These are phyloP conservation scores for Sequoia sempervirens DNA, from an alignment of 75 land plant species.

Conservation along the genomic window DNA sequence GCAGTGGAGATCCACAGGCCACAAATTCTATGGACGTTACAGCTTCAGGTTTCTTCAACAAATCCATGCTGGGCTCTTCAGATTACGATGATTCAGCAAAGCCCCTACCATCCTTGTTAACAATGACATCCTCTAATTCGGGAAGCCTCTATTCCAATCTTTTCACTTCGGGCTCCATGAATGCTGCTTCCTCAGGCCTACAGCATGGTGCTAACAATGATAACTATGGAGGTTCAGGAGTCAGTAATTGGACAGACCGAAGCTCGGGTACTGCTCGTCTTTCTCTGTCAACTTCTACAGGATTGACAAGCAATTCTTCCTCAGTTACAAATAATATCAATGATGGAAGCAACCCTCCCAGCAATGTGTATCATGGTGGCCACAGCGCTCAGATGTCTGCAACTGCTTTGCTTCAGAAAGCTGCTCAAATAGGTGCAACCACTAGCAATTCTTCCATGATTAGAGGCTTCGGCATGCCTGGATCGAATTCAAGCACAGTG, in stretches of 20 bases:
- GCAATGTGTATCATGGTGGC: constrained; percentile 18
- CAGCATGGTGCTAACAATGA: background rate
- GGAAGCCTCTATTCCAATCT: constrained; percentile 24
- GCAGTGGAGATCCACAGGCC: constrained; percentile 5
- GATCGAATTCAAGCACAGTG: background rate
- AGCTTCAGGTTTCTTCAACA: background rate
- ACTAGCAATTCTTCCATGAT: constrained; percentile 18
- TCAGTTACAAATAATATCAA: constrained; percentile 18
- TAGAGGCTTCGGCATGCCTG: constrained; percentile 12
- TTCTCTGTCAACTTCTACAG: constrained; percentile 28
- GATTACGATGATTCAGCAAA: background rate
- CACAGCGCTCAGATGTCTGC: constrained; percentile 39
- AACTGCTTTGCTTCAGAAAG: constrained; percentile 43
- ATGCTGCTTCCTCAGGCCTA: background rate
- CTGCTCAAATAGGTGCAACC: constrained; percentile 41
- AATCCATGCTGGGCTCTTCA: background rate
- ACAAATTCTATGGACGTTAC: background rate
- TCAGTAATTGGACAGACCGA: background rate
- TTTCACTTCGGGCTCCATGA: constrained; percentile 19
- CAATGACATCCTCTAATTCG: constrained; percentile 17
- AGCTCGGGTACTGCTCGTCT: constrained; percentile 23
- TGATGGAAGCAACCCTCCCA: constrained; percentile 4
- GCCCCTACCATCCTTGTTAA: background rate
- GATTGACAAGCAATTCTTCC: constrained; percentile 20
- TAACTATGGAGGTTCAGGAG: background rate